phyloP scores from a whole-genome alignment of 2,329 filamentous ascomycete species.

The Lithohypha guttulata region DNA sequence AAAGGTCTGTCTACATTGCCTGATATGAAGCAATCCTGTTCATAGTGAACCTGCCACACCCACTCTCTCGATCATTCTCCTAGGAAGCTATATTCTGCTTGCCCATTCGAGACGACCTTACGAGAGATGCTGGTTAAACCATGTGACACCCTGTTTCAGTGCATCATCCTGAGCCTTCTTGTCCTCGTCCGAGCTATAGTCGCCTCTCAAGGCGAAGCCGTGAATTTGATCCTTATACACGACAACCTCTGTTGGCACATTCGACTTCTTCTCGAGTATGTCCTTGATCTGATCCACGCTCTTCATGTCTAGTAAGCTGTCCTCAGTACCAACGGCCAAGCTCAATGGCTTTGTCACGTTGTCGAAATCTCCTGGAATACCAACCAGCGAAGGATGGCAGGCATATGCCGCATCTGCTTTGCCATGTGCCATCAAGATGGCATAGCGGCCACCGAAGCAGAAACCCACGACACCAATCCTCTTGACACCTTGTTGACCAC shows the following conservation, averaged over 20 bases:
- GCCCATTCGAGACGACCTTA: too few species aligned
- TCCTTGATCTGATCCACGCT: slow-evolving; percentile 32
- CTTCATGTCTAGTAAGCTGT: slow-evolving; percentile 31
- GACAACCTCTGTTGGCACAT: slow-evolving; percentile 29
- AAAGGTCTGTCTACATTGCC: too few species aligned
- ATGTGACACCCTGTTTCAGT: slow-evolving; percentile 32
- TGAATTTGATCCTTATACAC: slow-evolving; percentile 37
- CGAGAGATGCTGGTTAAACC: slow-evolving; percentile 31
- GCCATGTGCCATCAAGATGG: slow-evolving; percentile 27
- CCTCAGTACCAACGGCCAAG: slow-evolving; percentile 34
- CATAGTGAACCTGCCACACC: too few species aligned
- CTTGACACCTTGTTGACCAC: slow-evolving; percentile 30
- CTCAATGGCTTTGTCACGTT: slow-evolving; percentile 30
- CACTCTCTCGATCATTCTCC: too few species aligned
- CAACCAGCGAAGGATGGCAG: slow-evolving; percentile 33
- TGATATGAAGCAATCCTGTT: too few species aligned
- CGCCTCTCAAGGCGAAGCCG: slow-evolving; percentile 32
- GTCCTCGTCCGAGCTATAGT: slow-evolving; percentile 34
- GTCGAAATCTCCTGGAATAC: slow-evolving; percentile 34
- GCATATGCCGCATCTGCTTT: slow-evolving; percentile 33
- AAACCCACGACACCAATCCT: slow-evolving; percentile 40
- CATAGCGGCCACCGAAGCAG: slow-evolving; percentile 38
- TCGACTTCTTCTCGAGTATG: slow-evolving; percentile 30
- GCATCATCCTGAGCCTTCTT: slow-evolving; percentile 39
- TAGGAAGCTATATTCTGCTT: too few species aligned